Conservation (phyloP, 495 filamentous ascomycete species). For the Penicillium macrosclerotiorum region DNA sequence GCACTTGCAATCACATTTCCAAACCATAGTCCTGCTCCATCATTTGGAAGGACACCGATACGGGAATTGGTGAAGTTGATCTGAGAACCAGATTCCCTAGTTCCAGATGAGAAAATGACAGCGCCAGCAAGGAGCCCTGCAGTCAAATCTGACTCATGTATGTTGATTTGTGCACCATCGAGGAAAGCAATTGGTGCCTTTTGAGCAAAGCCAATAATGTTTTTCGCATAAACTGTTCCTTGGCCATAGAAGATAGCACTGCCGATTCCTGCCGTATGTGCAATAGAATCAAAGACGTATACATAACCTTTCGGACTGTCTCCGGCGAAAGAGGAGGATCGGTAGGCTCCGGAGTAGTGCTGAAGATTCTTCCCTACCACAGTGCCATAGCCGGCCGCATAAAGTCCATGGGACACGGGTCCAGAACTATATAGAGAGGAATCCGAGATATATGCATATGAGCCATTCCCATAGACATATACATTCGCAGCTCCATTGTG, state of each 20-base stretch:
- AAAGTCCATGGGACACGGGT: constrained; percentile 10
- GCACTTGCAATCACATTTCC: constrained; percentile 9
- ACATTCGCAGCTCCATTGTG: constrained; percentile 11
- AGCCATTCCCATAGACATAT: constrained; percentile 4
- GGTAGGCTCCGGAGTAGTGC: constrained; percentile 10
- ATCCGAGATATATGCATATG: constrained; percentile 8
- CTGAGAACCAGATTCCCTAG: neutral
- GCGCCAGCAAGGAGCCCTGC: constrained; percentile 4
- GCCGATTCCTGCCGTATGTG: constrained; percentile 14
- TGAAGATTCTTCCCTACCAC: constrained; percentile 5
- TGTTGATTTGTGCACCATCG: constrained; percentile 3
- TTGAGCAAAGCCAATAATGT: constrained; percentile 3
- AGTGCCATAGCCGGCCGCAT: constrained; percentile 14
- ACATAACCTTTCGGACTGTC: constrained; percentile 14
- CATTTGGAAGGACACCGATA: neutral
- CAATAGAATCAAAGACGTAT: constrained; percentile 9
- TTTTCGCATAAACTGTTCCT: constrained; percentile 1
- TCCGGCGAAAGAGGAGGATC: constrained; percentile 12
- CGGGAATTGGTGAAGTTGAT: neutral
- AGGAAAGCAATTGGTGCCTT: constrained; percentile 3
- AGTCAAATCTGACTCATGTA: constrained; percentile 1
- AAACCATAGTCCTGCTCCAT: constrained; percentile 5
- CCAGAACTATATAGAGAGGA: constrained; percentile 11
- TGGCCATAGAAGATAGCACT: constrained; percentile 13
- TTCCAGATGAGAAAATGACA: neutral